Evolutionary conservation across 192 early-diverging fungal genomes (phyloP), one percentile per base, ranked within the genome.

Genomic region (Coemansia sp.): DNA sequence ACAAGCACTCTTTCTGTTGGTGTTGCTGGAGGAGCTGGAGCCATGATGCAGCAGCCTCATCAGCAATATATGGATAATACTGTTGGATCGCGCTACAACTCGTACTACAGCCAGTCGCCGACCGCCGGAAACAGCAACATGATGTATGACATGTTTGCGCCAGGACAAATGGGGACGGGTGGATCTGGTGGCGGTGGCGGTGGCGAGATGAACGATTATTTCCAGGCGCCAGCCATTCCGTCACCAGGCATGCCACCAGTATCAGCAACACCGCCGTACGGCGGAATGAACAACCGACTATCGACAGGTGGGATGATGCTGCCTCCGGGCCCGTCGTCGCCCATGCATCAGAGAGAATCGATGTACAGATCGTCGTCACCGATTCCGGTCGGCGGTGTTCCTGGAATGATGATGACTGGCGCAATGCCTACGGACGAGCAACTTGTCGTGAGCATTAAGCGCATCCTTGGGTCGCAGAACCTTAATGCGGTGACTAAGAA

Each of bases 401-500:
- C 77, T 43, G 77, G 77, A 21, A 70, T 79, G 77, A 79, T 75
- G 72, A 68, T 69, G 71, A 63, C 57, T 2, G 71, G 71, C 0
- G 56, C 38, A 1, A 58, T 74, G 58, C 92, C 92, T 3, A 81
- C 85, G 1, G 91, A 97, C 70, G 86, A 88, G 9, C 89, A 92
- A 47, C 79, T 97, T 12, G 67, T 90, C 38, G 63, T 68, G 26
- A 85, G 89, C 75, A 90, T 94, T 48, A 81, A 85, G 19, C 78
- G 84, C 37, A 87, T 97, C 21, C 75, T 97, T 23, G 69, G 76
- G 39, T 87, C 84, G 3, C 77, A 89, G 15, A 90, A 94, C 69
- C 74, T 95, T 61, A 87, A 87, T 71, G 77, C 81, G 2, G 77
- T 94, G 42, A 94, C 93, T 39, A 94, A 94, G 81, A 91, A 91